These are phyloP conservation scores for Logfia minima DNA, from an alignment of 129 eudicot species.

Conservation along the genomic window DNA sequence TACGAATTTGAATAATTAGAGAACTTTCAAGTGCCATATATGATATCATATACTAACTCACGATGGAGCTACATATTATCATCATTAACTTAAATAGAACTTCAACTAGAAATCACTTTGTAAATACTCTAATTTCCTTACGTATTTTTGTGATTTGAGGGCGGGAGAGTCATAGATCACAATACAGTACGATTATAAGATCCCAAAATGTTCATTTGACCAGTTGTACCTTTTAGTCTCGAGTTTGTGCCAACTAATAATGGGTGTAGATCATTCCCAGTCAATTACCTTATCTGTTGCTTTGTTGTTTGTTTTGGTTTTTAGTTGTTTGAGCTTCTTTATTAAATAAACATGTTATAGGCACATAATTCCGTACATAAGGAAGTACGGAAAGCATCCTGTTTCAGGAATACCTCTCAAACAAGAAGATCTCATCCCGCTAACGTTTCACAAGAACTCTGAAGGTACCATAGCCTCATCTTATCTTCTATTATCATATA, in stretches of 20 bases:
- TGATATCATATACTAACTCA: background rate
- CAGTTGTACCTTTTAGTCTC: background rate
- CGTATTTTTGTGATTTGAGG: background rate
- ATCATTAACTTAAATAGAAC: background rate
- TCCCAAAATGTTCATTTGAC: background rate
- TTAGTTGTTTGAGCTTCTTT: conserved; percentile 18
- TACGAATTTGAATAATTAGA: background rate
- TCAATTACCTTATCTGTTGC: background rate
- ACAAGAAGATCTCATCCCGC: conserved; percentile 82
- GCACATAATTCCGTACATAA: conserved; percentile 80
- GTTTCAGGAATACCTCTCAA: conserved; percentile 80
- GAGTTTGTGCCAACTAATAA: background rate
- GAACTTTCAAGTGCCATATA: background rate
- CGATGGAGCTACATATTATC: background rate
- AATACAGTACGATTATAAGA: background rate
- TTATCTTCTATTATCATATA: background rate
- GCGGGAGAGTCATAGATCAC: conserved; percentile 2
- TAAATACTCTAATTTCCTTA: background rate
- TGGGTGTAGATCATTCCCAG: background rate
- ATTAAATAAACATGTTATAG: conserved; percentile 36
- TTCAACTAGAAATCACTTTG: background rate
- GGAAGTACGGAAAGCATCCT: conserved; percentile 85
- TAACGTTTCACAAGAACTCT: conserved; percentile 82
- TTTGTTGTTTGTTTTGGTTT: background rate
- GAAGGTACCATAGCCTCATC: conserved; percentile 48